Conservation (phyloP, 805 yeast species). For the Kodamaea nitidulidarum region DNA sequence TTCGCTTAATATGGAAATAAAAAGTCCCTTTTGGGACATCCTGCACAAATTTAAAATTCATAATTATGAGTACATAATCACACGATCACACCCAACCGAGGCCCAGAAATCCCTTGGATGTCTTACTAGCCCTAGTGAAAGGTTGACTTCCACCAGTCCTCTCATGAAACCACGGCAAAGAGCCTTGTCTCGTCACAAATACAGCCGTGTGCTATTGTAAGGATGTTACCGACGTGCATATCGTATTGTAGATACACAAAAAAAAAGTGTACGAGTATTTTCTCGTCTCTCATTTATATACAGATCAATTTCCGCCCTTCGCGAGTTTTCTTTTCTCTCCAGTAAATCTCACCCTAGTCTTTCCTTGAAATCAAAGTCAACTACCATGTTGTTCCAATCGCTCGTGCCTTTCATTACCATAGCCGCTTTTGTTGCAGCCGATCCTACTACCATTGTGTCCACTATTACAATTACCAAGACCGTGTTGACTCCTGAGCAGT, state of each 20-base stretch:
- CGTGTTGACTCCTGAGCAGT: conserved; percentile 44
- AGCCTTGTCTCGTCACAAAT: too few species aligned
- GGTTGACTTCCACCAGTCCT: too few species aligned
- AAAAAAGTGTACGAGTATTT: neutral
- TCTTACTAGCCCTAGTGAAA: too few species aligned
- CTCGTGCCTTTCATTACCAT: conserved; percentile 10
- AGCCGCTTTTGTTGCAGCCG: conserved; percentile 12
- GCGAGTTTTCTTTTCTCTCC: neutral
- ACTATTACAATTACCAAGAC: conserved; percentile 48
- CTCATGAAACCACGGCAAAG: too few species aligned
- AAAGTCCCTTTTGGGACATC: neutral
- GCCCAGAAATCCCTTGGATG: too few species aligned
- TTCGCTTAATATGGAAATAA: neutral
- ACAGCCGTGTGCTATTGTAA: neutral
- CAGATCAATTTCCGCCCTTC: neutral
- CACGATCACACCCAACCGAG: too few species aligned
- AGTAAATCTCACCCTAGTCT: conserved; percentile 12
- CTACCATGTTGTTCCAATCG: conserved; percentile 14
- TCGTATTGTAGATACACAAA: neutral
- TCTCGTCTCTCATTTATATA: conserved; percentile 1
- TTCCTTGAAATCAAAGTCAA: conserved; percentile 6
- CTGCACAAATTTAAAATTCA: neutral
- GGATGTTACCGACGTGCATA: neutral
- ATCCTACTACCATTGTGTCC: conserved; percentile 30
- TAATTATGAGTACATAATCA: too few species aligned